A percentile compares a stretch with the other conserved stretches of the same genome.
These are phyloP conservation scores for Colletotrichum lupini DNA, from an alignment of 2,329 filamentous ascomycete species.

Conservation along the genomic window DNA sequence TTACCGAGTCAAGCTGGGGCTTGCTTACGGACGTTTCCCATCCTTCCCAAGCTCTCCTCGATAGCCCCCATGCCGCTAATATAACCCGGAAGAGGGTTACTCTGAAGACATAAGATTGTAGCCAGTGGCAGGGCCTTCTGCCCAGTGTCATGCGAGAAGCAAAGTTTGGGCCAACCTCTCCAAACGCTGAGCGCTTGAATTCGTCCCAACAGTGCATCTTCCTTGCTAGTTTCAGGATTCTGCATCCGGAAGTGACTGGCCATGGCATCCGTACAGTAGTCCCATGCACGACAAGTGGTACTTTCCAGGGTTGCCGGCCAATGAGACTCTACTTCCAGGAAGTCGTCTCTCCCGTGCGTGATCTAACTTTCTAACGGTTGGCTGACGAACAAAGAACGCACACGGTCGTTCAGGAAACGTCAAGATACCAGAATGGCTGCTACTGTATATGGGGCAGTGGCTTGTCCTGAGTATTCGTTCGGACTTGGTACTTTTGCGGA, in stretches of 20 bases:
- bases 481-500: neutral
- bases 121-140: neutral
- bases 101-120: neutral
- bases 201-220: conserved; percentile 20
- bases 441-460: neutral
- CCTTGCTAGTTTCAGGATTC: conserved; percentile 34
- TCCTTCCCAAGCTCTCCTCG: neutral
- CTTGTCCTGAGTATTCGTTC: neutral
- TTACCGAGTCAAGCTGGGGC: neutral
- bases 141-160: neutral
- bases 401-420: neutral
- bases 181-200: conserved; percentile 1
- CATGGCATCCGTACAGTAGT: conserved; percentile 26
- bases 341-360: neutral
- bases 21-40: neutral
- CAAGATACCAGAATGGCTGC: neutral
- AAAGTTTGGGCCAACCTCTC: neutral
- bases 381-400: neutral
- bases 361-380: neutral
- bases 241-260: conserved; percentile 31
- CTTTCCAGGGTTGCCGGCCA: conserved; percentile 4
- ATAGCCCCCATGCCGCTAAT: neutral
- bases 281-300: conserved; percentile 10
- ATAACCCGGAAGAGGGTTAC: conserved; percentile 9
- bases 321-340: neutral